Evolutionary conservation across 345 rosid species (phyloP).

Genomic region (Anastatica hierochuntica): DNA sequence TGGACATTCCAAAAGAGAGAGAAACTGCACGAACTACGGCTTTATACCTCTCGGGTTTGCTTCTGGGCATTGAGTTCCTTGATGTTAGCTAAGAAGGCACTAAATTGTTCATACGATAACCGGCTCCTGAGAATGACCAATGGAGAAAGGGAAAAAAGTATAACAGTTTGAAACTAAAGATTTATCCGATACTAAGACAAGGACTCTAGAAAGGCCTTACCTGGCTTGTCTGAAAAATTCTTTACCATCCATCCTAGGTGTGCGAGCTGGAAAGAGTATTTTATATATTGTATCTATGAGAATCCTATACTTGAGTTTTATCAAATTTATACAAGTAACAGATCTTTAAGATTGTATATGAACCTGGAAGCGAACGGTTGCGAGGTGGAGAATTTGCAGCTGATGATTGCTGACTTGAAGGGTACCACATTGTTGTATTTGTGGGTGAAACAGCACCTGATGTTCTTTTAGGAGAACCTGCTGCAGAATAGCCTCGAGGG

Average conservation of each 20-base stretch:
- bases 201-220: conserved; percentile 29
- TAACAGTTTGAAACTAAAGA: not conserved
- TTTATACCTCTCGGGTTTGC: conserved; percentile 80
- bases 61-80: conserved; percentile 91
- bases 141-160: not conserved
- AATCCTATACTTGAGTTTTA: not conserved
- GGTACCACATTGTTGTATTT: conserved; percentile 55
- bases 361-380: conserved; percentile 63
- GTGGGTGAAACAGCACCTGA: conserved; percentile 65
- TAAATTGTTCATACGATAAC: conserved; percentile 84
- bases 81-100: conserved; percentile 86
- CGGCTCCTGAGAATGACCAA: conserved; percentile 51
- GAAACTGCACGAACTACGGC: not conserved
- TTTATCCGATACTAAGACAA: conserved; percentile 3
- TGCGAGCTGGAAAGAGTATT: conserved; percentile 29
- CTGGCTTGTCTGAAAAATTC: conserved; percentile 96
- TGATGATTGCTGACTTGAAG: conserved; percentile 92
- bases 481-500: conserved; percentile 65
- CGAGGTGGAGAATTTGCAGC: conserved; percentile 95
- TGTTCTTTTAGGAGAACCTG: conserved; percentile 58
- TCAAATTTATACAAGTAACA: not conserved
- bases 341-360: not conserved
- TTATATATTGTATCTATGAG: not conserved
- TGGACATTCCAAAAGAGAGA: not conserved
- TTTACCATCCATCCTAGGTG: conserved; percentile 85